A percentile compares a stretch with the other conserved stretches of the same genome.
phyloP scores from a whole-genome alignment of 768 basidiomycete species.

The Suillus ampliporus region DNA sequence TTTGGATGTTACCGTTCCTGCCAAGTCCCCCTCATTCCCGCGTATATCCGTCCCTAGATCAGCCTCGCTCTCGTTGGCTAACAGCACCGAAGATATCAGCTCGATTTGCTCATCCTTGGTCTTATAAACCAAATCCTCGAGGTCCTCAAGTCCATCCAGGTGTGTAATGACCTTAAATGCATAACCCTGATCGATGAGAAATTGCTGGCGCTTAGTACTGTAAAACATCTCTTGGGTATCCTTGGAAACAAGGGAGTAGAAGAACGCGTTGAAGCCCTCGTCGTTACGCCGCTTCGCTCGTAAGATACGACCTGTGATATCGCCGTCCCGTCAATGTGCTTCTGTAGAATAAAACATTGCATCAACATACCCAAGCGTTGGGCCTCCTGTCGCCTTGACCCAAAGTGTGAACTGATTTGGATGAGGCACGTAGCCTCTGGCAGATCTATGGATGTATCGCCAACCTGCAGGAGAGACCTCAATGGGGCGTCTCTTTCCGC shows the following conservation, averaged over 20 bases:
- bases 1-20: slow-evolving; percentile 85
- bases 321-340: slow-evolving; percentile 24
- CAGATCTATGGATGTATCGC: slow-evolving; percentile 98
- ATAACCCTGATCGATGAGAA: slow-evolving; percentile 98
- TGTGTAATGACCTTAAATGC: slow-evolving; percentile 99
- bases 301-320: slow-evolving; percentile 80
- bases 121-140: slow-evolving; percentile 90
- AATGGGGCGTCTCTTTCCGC: slow-evolving; percentile 19
- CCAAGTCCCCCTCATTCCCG: slow-evolving; percentile 83
- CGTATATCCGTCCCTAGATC: slow-evolving; percentile 86
- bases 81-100: slow-evolving; percentile 88
- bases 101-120: slow-evolving; percentile 95
- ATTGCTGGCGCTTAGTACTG: slow-evolving; percentile 98
- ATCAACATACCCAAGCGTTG: slow-evolving; percentile 80
- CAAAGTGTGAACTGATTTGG: slow-evolving; percentile 99
- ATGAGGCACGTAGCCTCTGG: slow-evolving; percentile 99
- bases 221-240: slow-evolving; percentile 99
- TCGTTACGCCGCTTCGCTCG: slow-evolving; percentile 98
- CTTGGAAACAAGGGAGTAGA: slow-evolving; percentile 98
- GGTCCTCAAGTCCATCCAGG: slow-evolving; percentile 86
- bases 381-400: slow-evolving; percentile 96
- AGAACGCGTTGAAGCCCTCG: slow-evolving; percentile 99
- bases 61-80: slow-evolving; percentile 90
- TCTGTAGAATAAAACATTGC: slow-evolving; percentile 11
- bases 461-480: slow-evolving; percentile 61